Evolutionary conservation across 2,329 filamentous ascomycete genomes (phyloP).

Genomic region (Talaromyces atroroseus): DNA sequence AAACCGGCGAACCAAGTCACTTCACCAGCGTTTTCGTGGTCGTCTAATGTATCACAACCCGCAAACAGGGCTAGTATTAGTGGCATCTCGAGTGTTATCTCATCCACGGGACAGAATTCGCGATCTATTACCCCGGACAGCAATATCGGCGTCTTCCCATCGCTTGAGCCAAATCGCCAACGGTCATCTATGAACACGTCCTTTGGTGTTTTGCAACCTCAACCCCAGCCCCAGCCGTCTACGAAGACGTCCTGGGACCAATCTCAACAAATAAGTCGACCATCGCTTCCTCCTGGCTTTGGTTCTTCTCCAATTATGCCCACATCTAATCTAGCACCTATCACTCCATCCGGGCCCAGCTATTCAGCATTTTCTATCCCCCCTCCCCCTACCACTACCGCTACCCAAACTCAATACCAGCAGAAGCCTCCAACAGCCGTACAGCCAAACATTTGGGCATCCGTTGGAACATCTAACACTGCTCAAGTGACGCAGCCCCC

Average conservation of each 20-base stretch:
- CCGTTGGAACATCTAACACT: conserved; percentile 20
- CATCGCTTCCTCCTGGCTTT: conserved; percentile 1
- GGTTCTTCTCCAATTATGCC: conserved; percentile 2
- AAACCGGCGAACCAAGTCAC: conserved; percentile 21
- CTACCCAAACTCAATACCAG: conserved; percentile 17
- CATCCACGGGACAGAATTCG: conserved; percentile 21
- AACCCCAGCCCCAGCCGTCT: conserved; percentile 13
- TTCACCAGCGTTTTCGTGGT: conserved; percentile 42
- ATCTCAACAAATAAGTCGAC: conserved; percentile 17
- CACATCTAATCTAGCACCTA: neutral
- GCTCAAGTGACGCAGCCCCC: conserved; percentile 22
- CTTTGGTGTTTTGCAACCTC: conserved; percentile 24
- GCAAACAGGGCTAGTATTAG: conserved; percentile 17
- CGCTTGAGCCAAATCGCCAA: conserved; percentile 39
- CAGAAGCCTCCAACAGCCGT: conserved; percentile 12
- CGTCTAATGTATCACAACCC: conserved; percentile 24
- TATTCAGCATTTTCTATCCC: conserved; percentile 39
- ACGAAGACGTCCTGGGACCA: conserved; percentile 17
- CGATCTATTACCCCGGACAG: conserved; percentile 51
- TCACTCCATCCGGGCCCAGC: conserved; percentile 20
- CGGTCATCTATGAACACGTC: conserved; percentile 22
- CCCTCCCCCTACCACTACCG: conserved; percentile 32
- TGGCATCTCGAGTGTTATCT: conserved; percentile 10
- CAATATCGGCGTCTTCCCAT: conserved; percentile 43
- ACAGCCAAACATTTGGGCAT: conserved; percentile 16